phyloP scores from a whole-genome alignment of 1,284 basidiomycete genomes.

The Ceratobasidium sp. region DNA sequence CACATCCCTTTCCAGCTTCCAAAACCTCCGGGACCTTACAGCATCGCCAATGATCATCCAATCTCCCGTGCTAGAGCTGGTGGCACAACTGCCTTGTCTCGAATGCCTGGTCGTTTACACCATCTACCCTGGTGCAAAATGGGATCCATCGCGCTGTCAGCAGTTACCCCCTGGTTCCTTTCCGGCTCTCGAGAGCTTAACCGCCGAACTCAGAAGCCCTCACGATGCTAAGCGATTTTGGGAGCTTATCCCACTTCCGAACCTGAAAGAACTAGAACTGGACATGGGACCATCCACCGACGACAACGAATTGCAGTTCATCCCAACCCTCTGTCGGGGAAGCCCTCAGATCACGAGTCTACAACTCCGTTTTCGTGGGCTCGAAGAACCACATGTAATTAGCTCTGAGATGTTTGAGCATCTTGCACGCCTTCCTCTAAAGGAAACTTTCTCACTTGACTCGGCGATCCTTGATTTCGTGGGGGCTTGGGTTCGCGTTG shows the following conservation, averaged over 20 bases:
- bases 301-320: not conserved
- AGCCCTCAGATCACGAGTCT: not conserved
- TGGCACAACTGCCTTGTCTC: not conserved
- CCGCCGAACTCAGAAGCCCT: not conserved
- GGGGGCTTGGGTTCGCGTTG: not conserved
- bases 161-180: not conserved
- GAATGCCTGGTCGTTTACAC: not conserved
- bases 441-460: not conserved
- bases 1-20: not conserved
- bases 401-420: not conserved
- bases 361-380: not conserved
- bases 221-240: not conserved
- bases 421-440: not conserved
- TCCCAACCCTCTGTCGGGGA: not conserved
- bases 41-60: not conserved
- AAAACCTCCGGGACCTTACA: not conserved
- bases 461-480: not conserved
- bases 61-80: not conserved
- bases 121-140: not conserved
- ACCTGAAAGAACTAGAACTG: not conserved
- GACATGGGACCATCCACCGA: not conserved
- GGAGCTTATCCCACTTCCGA: not conserved
- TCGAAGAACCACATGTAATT: not conserved
- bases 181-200: not conserved
- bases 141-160: not conserved